Conservation (phyloP, 2,329 filamentous ascomycete genomes). For the Bipolaris zeicola region DNA sequence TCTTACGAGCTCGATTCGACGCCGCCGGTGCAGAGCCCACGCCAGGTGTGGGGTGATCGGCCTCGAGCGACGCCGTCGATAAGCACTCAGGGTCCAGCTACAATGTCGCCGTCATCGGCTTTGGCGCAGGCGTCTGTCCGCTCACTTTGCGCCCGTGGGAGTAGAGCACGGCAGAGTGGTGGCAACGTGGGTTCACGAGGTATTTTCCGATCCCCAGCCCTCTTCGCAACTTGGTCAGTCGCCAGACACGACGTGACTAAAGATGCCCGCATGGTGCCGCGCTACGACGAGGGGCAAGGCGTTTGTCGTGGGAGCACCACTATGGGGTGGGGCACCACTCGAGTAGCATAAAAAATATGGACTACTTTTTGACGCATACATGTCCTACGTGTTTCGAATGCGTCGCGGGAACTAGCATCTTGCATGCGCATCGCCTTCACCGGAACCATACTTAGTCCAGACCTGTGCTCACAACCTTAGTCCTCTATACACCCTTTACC, state of each 20-base stretch:
- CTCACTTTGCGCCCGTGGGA: constrained; percentile 23
- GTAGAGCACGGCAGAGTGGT: constrained; percentile 14
- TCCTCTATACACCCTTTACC: constrained; percentile 12
- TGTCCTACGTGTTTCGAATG: constrained; percentile 15
- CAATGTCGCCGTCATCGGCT: constrained; percentile 46
- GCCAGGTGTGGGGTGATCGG: constrained; percentile 29
- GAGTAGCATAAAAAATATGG: constrained; percentile 33
- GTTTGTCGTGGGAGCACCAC: constrained; percentile 7
- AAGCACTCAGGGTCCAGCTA: constrained; percentile 30
- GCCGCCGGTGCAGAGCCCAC: constrained; percentile 21
- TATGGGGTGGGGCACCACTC: constrained; percentile 38
- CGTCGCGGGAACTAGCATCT: constrained; percentile 21
- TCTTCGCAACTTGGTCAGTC: constrained; percentile 4
- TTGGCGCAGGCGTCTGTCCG: constrained; percentile 21
- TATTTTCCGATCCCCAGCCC: constrained; percentile 28
- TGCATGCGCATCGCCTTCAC: constrained; percentile 8
- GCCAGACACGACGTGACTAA: background rate
- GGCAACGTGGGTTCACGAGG: constrained; percentile 30
- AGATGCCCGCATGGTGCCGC: constrained; percentile 12
- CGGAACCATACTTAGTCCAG: constrained; percentile 16
- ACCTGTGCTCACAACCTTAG: constrained; percentile 23
- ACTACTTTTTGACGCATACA: constrained; percentile 21
- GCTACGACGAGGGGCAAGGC: constrained; percentile 22
- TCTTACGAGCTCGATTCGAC: constrained; percentile 8
- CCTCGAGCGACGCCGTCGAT: constrained; percentile 26